Evolutionary conservation across 2,329 filamentous ascomycete species (phyloP).

Genomic region (Colletotrichum camelliae): DNA sequence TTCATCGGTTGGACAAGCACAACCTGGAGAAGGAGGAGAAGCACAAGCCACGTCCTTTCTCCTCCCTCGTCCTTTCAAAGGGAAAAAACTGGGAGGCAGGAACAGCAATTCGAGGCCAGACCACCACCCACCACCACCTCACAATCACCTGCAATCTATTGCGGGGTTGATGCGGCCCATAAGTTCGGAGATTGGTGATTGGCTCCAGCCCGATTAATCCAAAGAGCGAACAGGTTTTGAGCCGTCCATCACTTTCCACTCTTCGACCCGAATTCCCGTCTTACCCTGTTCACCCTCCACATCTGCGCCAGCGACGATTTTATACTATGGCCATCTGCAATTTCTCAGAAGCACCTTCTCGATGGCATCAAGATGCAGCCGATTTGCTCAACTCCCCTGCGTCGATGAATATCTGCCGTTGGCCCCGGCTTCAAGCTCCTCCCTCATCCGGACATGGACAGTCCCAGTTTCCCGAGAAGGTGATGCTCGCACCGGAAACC

Average conservation of each 20-base stretch:
- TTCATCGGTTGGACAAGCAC: background rate
- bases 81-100: background rate
- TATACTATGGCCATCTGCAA: background rate
- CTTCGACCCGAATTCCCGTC: background rate
- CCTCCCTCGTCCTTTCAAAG: background rate
- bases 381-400: background rate
- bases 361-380: background rate
- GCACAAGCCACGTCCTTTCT: background rate
- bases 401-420: conserved; percentile 7
- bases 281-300: background rate
- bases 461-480: background rate
- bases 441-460: background rate
- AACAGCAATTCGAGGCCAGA: background rate
- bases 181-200: background rate
- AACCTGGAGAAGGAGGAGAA: background rate
- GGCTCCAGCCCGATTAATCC: background rate
- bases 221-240: conserved; percentile 5
- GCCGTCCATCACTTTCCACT: background rate
- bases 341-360: background rate
- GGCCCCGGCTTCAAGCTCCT: background rate
- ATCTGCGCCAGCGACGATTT: background rate
- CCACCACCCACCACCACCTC: background rate
- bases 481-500: background rate
- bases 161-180: conserved; percentile 4
- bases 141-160: background rate